Evolutionary conservation across 2,329 filamentous ascomycete genomes (phyloP).

Genomic region (Cryphonectria nitschkei): DNA sequence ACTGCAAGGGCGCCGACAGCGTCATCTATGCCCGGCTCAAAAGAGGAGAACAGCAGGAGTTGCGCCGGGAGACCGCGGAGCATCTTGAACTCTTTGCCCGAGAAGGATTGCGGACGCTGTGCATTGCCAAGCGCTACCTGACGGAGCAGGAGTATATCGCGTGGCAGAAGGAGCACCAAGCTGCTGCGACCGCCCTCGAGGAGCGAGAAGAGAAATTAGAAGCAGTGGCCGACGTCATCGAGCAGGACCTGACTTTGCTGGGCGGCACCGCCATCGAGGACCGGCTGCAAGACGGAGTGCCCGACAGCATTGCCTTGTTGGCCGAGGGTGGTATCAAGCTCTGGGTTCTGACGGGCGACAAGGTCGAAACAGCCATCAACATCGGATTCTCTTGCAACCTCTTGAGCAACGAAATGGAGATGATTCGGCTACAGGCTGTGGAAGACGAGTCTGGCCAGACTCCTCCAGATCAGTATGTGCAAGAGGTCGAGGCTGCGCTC

Average conservation of each 20-base stretch:
- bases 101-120: conserved; percentile 92
- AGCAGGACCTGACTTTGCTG: conserved; percentile 83
- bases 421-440: conserved; percentile 85
- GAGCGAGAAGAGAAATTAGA: conserved; percentile 94
- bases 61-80: conserved; percentile 83
- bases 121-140: conserved; percentile 83
- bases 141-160: conserved; percentile 79
- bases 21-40: conserved; percentile 93
- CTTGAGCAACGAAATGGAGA: conserved; percentile 95
- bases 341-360: conserved; percentile 98
- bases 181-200: conserved; percentile 80
- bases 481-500: conserved; percentile 69
- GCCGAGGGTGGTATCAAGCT: conserved; percentile 95
- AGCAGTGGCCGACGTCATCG: conserved; percentile 84
- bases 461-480: conserved; percentile 53
- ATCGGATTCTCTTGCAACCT: conserved; percentile 99
- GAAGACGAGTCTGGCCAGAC: conserved; percentile 66
- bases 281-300: conserved; percentile 93
- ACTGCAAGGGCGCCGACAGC: conserved; percentile 97
- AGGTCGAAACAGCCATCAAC: conserved; percentile 99
- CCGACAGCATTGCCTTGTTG: conserved; percentile 90
- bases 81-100: conserved; percentile 97
- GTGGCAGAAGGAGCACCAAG: conserved; percentile 87
- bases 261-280: conserved; percentile 98
- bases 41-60: conserved; percentile 81